phyloP scores from a whole-genome alignment of 106 monocot species.

The Dioscorea zingiberensis region DNA sequence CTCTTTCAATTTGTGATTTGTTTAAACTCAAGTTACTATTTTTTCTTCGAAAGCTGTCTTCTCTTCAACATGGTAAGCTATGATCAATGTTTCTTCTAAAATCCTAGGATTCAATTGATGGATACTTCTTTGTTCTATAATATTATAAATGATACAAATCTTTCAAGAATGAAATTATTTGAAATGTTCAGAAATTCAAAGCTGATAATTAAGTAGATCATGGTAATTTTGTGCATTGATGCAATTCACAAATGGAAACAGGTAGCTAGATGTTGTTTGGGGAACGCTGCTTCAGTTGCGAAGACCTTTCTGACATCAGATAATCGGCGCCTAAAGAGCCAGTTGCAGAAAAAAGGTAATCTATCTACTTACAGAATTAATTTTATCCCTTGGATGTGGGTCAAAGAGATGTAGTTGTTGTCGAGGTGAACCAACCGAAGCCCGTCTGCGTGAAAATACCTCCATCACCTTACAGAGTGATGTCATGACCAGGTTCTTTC shows the following conservation, averaged over 20 bases:
- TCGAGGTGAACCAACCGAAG: constrained; percentile 17
- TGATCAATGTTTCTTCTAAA: too few species aligned
- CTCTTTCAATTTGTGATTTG: too few species aligned
- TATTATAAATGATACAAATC: background rate
- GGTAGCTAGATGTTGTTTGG: constrained; percentile 77
- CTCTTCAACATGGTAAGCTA: background rate
- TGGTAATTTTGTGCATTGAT: background rate
- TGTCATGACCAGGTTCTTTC: too few species aligned
- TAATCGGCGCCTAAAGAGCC: too few species aligned
- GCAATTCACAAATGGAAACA: constrained; percentile 9
- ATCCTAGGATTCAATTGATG: too few species aligned
- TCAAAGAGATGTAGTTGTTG: constrained; percentile 50
- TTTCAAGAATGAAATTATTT: background rate
- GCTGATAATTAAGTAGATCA: background rate
- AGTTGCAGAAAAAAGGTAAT: too few species aligned
- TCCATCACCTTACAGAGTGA: too few species aligned
- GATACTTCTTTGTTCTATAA: background rate
- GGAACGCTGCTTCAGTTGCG: constrained; percentile 71
- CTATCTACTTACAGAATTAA: too few species aligned
- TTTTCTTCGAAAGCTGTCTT: background rate
- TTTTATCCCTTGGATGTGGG: too few species aligned
- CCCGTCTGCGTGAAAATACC: too few species aligned
- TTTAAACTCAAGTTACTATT: background rate
- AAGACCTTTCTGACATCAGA: constrained; percentile 59
- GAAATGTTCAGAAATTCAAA: background rate